Conservation (phyloP, 192 early-diverging fungal species). For the Coemansia furcata region DNA sequence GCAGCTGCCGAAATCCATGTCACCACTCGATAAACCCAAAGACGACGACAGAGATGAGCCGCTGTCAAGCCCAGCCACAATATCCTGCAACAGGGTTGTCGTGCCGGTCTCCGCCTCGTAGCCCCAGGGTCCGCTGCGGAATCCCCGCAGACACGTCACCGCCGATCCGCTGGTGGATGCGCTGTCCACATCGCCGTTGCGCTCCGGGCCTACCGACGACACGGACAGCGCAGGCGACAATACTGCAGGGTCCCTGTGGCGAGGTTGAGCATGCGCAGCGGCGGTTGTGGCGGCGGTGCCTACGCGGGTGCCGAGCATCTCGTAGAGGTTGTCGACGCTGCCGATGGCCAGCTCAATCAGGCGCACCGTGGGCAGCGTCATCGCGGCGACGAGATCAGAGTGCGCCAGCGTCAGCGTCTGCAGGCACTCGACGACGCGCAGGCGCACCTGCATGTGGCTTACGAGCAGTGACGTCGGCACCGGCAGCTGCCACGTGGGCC, state of each 20-base stretch:
- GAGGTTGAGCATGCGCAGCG: neutral
- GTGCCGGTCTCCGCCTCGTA: slow-evolving; percentile 45
- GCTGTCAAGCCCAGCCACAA: neutral
- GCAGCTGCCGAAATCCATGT: slow-evolving; percentile 23
- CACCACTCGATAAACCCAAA: neutral
- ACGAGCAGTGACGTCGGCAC: slow-evolving; percentile 6
- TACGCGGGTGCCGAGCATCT: slow-evolving; percentile 17
- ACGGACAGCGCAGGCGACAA: slow-evolving; percentile 1
- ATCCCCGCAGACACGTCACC: slow-evolving; percentile 12
- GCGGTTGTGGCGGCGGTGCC: neutral
- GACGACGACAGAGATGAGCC: neutral
- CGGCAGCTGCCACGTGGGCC: slow-evolving; percentile 11
- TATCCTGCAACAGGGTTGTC: slow-evolving; percentile 28
- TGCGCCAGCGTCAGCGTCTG: neutral
- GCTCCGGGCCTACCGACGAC: neutral
- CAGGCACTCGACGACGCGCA: slow-evolving; percentile 28
- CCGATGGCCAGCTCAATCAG: slow-evolving; percentile 30
- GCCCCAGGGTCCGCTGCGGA: slow-evolving; percentile 36
- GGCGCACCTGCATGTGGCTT: slow-evolving; percentile 31
- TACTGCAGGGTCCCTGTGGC: neutral
- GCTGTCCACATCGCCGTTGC: neutral
- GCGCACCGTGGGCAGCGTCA: slow-evolving; percentile 18
- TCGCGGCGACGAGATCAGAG: neutral
- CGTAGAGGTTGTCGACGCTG: slow-evolving; percentile 21
- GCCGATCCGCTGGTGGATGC: neutral